Percentiles rank a stretch among this genome's conserved stretches.
Evolutionary conservation across 768 basidiomycete species (phyloP).

Genomic region (Podaxis sp.): DNA sequence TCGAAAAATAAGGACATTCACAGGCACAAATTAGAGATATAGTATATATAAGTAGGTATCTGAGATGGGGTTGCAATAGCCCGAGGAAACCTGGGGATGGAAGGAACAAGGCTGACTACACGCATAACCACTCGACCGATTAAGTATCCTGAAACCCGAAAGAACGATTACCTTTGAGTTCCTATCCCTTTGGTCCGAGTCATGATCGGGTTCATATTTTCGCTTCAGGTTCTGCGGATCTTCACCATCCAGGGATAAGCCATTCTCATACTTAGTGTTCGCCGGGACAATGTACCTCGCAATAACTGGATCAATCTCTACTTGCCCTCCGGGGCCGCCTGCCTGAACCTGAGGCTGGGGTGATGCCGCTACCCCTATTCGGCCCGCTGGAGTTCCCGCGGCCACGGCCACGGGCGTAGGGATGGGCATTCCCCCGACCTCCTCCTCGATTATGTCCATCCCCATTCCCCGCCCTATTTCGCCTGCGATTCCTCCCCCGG

Average conservation of each 20-base stretch:
- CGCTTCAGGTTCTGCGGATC: background rate
- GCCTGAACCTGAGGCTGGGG: background rate
- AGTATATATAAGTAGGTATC: background rate
- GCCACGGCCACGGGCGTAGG: constrained; percentile 1
- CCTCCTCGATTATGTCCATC: background rate
- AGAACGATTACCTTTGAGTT: background rate
- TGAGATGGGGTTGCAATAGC: background rate
- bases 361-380: background rate
- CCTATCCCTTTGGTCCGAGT: background rate
- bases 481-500: background rate
- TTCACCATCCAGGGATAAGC: background rate
- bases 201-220: background rate
- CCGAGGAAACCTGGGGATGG: background rate
- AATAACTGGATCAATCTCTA: background rate
- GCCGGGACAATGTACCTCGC: background rate
- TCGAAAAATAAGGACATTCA: too few relatives aligned
- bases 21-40: background rate
- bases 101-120: too few relatives aligned
- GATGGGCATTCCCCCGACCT: background rate
- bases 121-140: too few relatives aligned
- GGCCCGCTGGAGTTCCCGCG: background rate
- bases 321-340: background rate
- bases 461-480: background rate
- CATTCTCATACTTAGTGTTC: background rate
- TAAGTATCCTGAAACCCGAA: too few relatives aligned